Evolutionary conservation across 257 asterid genomes (phyloP).

Genomic region (Nicotiana tomentosiformis): DNA sequence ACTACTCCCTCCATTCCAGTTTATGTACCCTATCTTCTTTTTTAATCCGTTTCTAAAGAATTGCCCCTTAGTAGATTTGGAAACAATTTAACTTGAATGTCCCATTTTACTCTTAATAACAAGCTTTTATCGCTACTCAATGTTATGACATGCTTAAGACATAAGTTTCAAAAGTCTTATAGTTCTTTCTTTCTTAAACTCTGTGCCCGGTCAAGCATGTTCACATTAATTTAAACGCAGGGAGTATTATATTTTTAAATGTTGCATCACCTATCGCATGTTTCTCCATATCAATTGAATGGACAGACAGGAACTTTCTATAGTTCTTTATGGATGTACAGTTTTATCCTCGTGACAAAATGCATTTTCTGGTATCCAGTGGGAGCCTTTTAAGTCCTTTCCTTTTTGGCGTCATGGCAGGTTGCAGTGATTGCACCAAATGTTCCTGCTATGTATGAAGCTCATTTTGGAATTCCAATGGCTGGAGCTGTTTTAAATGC

Average conservation of each 20-base stretch:
- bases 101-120: too few species aligned
- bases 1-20: not conserved
- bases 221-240: too few species aligned
- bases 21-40: too few species aligned
- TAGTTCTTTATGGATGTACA: not conserved
- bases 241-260: not conserved
- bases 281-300: not conserved
- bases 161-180: too few species aligned
- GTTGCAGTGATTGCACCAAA: conserved; percentile 95
- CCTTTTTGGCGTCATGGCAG: conserved; percentile 31
- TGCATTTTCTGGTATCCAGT: not conserved
- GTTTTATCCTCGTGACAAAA: not conserved
- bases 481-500: conserved; percentile 90
- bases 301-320: not conserved
- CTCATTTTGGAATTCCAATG: conserved; percentile 95
- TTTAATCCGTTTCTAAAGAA: too few species aligned
- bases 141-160: too few species aligned
- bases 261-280: not conserved
- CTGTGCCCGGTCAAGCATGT: too few species aligned
- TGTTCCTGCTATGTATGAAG: conserved; percentile 80
- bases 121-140: too few species aligned
- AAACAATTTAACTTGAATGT: too few species aligned
- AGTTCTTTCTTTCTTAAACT: too few species aligned
- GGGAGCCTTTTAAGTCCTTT: not conserved
- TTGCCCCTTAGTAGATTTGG: too few species aligned